Percentiles rank a stretch among this genome's conserved stretches.
Evolutionary conservation across 169 alveolate genomes (phyloP).

Genomic region (Plasmodium ovale): DNA sequence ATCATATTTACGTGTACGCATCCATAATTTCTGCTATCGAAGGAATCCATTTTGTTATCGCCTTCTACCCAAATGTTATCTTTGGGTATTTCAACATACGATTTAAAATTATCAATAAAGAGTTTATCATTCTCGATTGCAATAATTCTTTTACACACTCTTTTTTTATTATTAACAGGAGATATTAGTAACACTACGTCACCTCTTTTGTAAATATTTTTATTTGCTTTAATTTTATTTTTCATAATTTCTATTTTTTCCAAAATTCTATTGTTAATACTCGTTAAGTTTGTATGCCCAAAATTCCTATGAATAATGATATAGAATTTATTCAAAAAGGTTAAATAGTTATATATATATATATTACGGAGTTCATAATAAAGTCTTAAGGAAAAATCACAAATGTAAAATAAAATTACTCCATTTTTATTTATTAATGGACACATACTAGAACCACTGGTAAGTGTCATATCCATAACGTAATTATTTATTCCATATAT

Average conservation of each 20-base stretch:
- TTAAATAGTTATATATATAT: constrained; percentile 13
- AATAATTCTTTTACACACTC: constrained; percentile 77
- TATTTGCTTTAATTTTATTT: constrained; percentile 6
- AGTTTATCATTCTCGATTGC: constrained; percentile 72
- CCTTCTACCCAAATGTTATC: constrained; percentile 73
- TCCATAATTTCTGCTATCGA: constrained; percentile 76
- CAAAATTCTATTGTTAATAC: constrained; percentile 16
- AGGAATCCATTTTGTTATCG: constrained; percentile 72
- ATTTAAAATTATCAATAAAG: constrained; percentile 29
- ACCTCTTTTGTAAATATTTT: constrained; percentile 56
- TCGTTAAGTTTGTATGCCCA: not conserved
- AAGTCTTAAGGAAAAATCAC: constrained; percentile 41
- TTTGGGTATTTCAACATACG: constrained; percentile 55
- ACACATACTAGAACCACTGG: constrained; percentile 77
- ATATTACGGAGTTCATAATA: constrained; percentile 23
- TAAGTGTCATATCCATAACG: constrained; percentile 74
- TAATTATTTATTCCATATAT: constrained; percentile 71
- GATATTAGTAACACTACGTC: constrained; percentile 66
- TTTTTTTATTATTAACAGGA: constrained; percentile 66
- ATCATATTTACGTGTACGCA: constrained; percentile 51
- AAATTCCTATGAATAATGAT: constrained; percentile 6
- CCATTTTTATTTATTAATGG: constrained; percentile 74
- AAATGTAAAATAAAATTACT: constrained; percentile 70
- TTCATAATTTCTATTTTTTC: constrained; percentile 5
- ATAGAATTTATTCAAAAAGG: constrained; percentile 2